phyloP scores from a whole-genome alignment of 495 filamentous ascomycete species.

The Neurospora hispaniola region DNA sequence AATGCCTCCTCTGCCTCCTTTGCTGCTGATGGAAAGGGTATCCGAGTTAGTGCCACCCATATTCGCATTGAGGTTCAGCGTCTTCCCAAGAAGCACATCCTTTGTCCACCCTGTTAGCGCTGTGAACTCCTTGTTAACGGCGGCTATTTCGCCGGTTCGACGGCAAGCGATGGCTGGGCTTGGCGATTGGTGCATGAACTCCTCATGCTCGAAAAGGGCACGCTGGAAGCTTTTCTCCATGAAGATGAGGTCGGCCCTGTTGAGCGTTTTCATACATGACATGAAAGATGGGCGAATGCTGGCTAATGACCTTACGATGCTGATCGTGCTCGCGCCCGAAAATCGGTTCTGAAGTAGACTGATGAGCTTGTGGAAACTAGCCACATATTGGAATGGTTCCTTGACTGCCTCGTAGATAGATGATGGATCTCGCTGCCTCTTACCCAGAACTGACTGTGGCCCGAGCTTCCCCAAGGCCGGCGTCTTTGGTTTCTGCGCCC shows the following conservation, averaged over 20 bases:
- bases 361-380: constrained; percentile 80
- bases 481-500: constrained; percentile 26
- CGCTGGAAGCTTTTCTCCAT: constrained; percentile 97
- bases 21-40: constrained; percentile 18
- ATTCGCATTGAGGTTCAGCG: constrained; percentile 83
- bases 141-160: constrained; percentile 84
- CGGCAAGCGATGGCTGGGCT: constrained; percentile 88
- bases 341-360: constrained; percentile 74
- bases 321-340: constrained; percentile 51
- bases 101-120: constrained; percentile 92
- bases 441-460: constrained; percentile 42
- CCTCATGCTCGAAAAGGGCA: constrained; percentile 82
- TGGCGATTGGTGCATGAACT: constrained; percentile 75
- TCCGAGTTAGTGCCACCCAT: constrained; percentile 32
- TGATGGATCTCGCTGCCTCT: constrained; percentile 56
- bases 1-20: constrained; percentile 23
- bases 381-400: constrained; percentile 81
- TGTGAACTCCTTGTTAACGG: constrained; percentile 87
- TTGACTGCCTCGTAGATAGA: constrained; percentile 81
- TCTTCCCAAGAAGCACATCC: constrained; percentile 78
- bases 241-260: constrained; percentile 80
- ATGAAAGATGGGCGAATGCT: constrained; percentile 90
- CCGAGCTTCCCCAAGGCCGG: constrained; percentile 30
- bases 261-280: constrained; percentile 71
- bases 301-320: constrained; percentile 77